Base-by-base conservation (phyloP, 2,329 filamentous ascomycete genomes). In the Achaetomium macrosporum region DNA sequence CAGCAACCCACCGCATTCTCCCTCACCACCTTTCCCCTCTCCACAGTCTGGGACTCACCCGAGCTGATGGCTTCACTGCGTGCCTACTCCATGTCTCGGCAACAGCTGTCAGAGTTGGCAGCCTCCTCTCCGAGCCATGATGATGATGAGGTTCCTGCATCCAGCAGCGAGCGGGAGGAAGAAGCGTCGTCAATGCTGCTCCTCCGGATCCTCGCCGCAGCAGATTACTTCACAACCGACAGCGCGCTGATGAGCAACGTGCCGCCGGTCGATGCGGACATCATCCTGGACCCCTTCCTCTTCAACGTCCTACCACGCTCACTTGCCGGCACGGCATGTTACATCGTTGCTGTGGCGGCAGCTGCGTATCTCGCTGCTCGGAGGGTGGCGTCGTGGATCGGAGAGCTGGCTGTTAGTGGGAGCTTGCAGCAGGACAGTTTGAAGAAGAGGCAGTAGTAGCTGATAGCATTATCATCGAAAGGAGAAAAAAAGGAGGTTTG, bases 1-100 rank as follows among this genome's bases (percentile, higher is more conserved):
- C 20, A 96, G 91, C 87, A 96, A 84, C 92, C 92, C 42, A 95
- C 91, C 0, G 73, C 78, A 20, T 95, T 96, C 71, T 76, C 73
- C 57, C 73, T 96, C 19, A 75, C 83, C 54, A 82, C 84, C 1
- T 82, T 83, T 66, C 72, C 83, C 33, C 65, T 90, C 13, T 66
- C 76, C 19, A 69, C 77, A 20, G 80, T 89, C 47, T 82, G 87
- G 61, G 73, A 79, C 41, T 79, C 77, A 0, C 76, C 84, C 5
- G 71, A 77, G 10, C 76, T 95, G 29, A 74, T 87, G 57, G 73
- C 79, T 19, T 85, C 87, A 1, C 72, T 95, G 13, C 78, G 77
- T 50, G 66, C 71, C 31, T 90, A 84, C 69, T 80, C 84, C 35
- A 71, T 77, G 54, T 68, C 73, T 4, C 76, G 74, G 35, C 58